Percentiles rank a stretch among this genome's conserved stretches.
Conservation (phyloP, 2,329 filamentous ascomycete genomes). For the Phaeophleospora eucalypticola region DNA sequence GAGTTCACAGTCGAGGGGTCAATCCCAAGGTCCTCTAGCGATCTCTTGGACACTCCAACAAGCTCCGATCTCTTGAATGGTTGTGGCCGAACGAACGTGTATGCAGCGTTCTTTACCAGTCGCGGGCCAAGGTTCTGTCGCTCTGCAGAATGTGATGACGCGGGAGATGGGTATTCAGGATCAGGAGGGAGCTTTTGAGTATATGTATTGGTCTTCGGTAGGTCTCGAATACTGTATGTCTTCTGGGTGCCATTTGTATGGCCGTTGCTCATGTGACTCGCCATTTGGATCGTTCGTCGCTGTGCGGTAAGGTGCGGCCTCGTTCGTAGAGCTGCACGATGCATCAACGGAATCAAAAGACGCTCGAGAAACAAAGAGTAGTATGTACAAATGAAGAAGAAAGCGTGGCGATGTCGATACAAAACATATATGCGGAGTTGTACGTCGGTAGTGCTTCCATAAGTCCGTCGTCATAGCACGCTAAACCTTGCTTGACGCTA, state of each 20-base stretch:
- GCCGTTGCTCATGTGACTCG: slow-evolving; percentile 39
- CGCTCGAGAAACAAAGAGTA: neutral
- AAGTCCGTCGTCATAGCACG: neutral
- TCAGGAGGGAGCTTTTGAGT: slow-evolving; percentile 70
- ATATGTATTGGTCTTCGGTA: slow-evolving; percentile 63
- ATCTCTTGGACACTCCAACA: slow-evolving; percentile 72
- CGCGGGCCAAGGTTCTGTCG: slow-evolving; percentile 73
- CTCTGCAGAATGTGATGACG: slow-evolving; percentile 74
- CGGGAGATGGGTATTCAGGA: slow-evolving; percentile 71
- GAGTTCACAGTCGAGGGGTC: slow-evolving; percentile 62
- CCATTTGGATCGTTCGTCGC: slow-evolving; percentile 40
- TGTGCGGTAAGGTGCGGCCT: slow-evolving; percentile 17
- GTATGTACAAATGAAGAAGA: slow-evolving; percentile 3
- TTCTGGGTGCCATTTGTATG: slow-evolving; percentile 23
- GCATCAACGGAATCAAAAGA: slow-evolving; percentile 13
- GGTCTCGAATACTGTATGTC: slow-evolving; percentile 42
- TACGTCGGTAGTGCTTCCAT: neutral
- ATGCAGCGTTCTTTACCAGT: slow-evolving; percentile 78
- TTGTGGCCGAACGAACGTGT: slow-evolving; percentile 86
- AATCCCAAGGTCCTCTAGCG: slow-evolving; percentile 78
- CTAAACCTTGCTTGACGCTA: neutral
- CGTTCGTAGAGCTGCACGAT: slow-evolving; percentile 15
- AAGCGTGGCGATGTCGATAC: slow-evolving; percentile 2
- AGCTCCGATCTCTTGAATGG: slow-evolving; percentile 68
- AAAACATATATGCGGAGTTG: neutral